These are phyloP conservation scores for Penicillium paradoxum DNA, from an alignment of 495 filamentous ascomycete species.

Conservation along the genomic window DNA sequence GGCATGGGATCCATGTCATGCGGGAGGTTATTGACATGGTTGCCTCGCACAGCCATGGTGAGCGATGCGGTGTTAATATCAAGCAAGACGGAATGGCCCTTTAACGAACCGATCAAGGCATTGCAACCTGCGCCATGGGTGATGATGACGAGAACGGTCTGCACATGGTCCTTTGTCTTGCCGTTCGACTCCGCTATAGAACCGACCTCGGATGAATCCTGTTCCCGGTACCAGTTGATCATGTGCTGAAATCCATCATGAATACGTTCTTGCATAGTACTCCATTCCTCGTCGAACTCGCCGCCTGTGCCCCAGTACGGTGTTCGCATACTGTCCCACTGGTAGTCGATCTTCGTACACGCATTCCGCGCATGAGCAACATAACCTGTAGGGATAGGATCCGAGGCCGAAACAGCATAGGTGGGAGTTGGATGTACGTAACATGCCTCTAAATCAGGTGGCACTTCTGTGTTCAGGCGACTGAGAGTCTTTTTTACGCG, in stretches of 20 bases:
- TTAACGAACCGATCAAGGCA: slow-evolving; percentile 85
- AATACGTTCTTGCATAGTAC: slow-evolving; percentile 86
- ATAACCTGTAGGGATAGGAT: slow-evolving; percentile 81
- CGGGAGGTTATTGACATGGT: slow-evolving; percentile 26
- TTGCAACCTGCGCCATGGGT: slow-evolving; percentile 99
- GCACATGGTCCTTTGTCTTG: slow-evolving; percentile 56
- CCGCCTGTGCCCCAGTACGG: slow-evolving; percentile 84
- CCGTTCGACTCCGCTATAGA: slow-evolving; percentile 31
- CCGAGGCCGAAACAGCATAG: slow-evolving; percentile 75
- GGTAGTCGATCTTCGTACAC: slow-evolving; percentile 79
- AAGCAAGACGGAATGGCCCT: slow-evolving; percentile 78
- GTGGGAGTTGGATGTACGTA: slow-evolving; percentile 75
- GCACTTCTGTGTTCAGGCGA: slow-evolving; percentile 32
- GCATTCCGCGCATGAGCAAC: slow-evolving; percentile 89
- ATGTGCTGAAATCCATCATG: slow-evolving; percentile 68
- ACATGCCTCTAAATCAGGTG: slow-evolving; percentile 23
- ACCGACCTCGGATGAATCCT: slow-evolving; percentile 32
- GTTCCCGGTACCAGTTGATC: slow-evolving; percentile 73
- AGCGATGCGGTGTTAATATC: slow-evolving; percentile 87
- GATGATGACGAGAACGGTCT: slow-evolving; percentile 83
- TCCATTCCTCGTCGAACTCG: slow-evolving; percentile 90
- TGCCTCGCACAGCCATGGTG: slow-evolving; percentile 78
- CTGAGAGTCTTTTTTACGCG: slow-evolving; percentile 16
- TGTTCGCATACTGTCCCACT: slow-evolving; percentile 86
- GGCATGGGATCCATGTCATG: slow-evolving; percentile 17